Evolutionary conservation across 2,329 filamentous ascomycete species (phyloP).

Genomic region (Botrytis cinerea): DNA sequence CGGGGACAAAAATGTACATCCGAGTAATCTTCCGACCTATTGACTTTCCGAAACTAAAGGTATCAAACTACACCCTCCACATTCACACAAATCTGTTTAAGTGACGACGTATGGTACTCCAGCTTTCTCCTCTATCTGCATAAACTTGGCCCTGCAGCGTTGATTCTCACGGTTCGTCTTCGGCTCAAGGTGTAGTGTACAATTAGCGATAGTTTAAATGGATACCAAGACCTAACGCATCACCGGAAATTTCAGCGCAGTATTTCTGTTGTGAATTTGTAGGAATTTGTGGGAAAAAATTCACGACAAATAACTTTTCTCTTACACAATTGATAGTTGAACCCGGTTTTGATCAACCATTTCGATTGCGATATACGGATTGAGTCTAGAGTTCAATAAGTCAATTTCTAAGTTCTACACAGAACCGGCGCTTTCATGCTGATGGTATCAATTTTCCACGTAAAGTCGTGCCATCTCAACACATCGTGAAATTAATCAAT

Average conservation of each 20-base stretch:
- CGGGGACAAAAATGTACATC: neutral
- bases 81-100: neutral
- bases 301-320: neutral
- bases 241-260: neutral
- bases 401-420: neutral
- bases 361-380: neutral
- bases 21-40: neutral
- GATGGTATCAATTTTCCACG: neutral
- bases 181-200: neutral
- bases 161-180: neutral
- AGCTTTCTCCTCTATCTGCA: no score
- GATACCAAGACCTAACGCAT: neutral
- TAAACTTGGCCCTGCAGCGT: neutral
- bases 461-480: neutral
- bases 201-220: neutral
- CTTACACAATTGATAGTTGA: neutral
- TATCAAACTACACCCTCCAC: fast-evolving
- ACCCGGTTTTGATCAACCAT: neutral
- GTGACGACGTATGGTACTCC: no score
- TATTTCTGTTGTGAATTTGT: neutral
- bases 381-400: neutral
- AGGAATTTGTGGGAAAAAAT: neutral
- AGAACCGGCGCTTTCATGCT: neutral
- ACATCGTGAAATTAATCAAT: neutral
- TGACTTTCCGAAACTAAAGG: neutral